Evolutionary conservation across 257 asterid genomes (phyloP), one percentile per base, ranked within the genome.

Genomic region (Solanum tarapatanum): DNA sequence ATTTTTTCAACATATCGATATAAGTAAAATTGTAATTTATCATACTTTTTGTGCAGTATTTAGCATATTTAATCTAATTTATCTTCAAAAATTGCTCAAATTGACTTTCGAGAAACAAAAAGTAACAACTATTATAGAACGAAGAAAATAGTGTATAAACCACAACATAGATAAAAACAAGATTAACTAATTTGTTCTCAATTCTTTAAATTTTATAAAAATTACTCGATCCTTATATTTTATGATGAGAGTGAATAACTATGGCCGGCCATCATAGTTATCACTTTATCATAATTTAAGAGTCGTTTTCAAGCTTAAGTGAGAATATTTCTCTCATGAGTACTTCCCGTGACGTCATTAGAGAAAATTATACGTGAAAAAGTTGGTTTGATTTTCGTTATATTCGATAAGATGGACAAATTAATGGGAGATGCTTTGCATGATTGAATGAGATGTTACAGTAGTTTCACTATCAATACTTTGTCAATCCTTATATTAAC

Each of bases 361-460:
- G 21, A 60, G 41, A 51, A 58, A 13, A 12, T 64, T 80, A 48
- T 48, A 80, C 26, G 41, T 84, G 24, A 62, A 84, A 36, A 84
- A 37, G 87, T 70, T 16, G 2, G 80, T 66, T 26, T 84, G 77
- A 66, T 84, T 84, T 66, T 84, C 43, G 80, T 62, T 36, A 62
- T 84, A 84, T 84, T 84, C 87, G 64, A 84, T 66, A 84, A 66
- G 87, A 66, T 43, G 32, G 87, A 84, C 19, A 84, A 66, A 84
- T 84, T 80, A 80, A 80, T 17, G 68, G 85, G 85, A 80, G 85
- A 84, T 84, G 87, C 87, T 84, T 62, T 84, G 39, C 80, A 62
- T 66, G 87, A 66, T 84, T 84, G 87, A 84, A 84, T 84, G 39
- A 84, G 77, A 84, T 84, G 87, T 84, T 66, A 60, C 87, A 19